These are phyloP conservation scores for Backusella macrospora DNA, from an alignment of 192 early-diverging fungal species.

Conservation along the genomic window DNA sequence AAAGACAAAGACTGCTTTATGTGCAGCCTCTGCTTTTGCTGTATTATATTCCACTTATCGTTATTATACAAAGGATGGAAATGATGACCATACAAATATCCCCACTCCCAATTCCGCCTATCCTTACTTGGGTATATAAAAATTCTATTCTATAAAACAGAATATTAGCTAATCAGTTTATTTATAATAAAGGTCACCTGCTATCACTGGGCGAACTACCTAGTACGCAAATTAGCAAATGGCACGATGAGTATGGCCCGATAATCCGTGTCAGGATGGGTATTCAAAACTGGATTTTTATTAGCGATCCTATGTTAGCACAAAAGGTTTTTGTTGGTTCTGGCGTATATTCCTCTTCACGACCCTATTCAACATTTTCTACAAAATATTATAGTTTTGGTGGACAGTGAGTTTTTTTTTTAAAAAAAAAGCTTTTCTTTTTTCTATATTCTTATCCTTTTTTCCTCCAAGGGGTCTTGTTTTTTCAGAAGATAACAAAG, in stretches of 20 bases:
- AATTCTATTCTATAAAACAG: too few relatives aligned
- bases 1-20: neutral
- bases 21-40: neutral
- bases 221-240: conserved; percentile 3
- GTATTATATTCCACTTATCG: neutral
- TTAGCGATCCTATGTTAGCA: neutral
- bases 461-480: neutral
- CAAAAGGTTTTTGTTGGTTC: conserved; percentile 18
- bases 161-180: too few relatives aligned
- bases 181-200: conserved; percentile 6
- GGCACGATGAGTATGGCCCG: conserved; percentile 18
- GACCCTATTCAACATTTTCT: neutral
- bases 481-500: neutral
- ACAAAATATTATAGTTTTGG: neutral
- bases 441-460: neutral
- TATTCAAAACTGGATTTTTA: conserved; percentile 21
- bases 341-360: neutral
- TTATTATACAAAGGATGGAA: neutral
- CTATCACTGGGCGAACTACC: conserved; percentile 1
- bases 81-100: neutral
- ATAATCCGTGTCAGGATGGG: conserved; percentile 22
- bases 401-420: neutral
- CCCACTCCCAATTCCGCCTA: conserved; percentile 1
- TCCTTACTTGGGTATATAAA: neutral
- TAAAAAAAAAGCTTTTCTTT: neutral